Conservation (phyloP, 2,329 filamentous ascomycete genomes). For the Ophiobolus disseminans region DNA sequence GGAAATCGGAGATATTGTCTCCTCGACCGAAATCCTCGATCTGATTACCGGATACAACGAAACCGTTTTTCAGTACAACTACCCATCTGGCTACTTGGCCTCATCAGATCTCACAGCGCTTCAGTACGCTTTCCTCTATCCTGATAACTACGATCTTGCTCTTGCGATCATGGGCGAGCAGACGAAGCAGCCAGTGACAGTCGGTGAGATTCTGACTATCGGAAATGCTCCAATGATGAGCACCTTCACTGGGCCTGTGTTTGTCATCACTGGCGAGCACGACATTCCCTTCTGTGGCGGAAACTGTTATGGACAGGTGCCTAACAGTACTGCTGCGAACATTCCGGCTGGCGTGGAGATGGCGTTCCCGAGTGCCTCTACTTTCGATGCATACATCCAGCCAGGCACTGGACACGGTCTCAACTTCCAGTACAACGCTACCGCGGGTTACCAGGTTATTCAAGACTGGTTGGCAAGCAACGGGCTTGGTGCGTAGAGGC, state of each 20-base stretch:
- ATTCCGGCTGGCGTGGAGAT: conserved; percentile 54
- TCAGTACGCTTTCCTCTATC: conserved; percentile 59
- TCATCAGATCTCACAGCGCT: conserved; percentile 56
- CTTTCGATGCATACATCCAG: conserved; percentile 63
- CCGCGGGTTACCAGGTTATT: conserved; percentile 50
- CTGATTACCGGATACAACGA: conserved; percentile 41
- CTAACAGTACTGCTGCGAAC: conserved; percentile 50
- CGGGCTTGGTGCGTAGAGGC: conserved; percentile 22
- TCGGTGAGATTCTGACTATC: conserved; percentile 67
- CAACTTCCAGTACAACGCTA: conserved; percentile 56
- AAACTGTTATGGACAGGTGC: conserved; percentile 56
- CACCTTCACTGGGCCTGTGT: conserved; percentile 61
- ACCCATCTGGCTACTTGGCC: conserved; percentile 62
- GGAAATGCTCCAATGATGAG: conserved; percentile 47
- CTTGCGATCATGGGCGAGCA: conserved; percentile 57
- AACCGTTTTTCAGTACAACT: conserved; percentile 31
- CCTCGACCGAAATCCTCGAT: conserved; percentile 38
- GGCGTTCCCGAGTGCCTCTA: conserved; percentile 55
- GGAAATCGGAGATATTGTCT: conserved; percentile 38
- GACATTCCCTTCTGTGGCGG: conserved; percentile 68
- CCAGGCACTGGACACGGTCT: conserved; percentile 56
- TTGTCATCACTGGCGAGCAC: conserved; percentile 63
- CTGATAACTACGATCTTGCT: conserved; percentile 62
- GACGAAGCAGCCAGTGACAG: conserved; percentile 63
- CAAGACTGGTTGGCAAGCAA: conserved; percentile 44